Conservation (phyloP, 169 alveolate genomes). For the Plasmodium yoelii region DNA sequence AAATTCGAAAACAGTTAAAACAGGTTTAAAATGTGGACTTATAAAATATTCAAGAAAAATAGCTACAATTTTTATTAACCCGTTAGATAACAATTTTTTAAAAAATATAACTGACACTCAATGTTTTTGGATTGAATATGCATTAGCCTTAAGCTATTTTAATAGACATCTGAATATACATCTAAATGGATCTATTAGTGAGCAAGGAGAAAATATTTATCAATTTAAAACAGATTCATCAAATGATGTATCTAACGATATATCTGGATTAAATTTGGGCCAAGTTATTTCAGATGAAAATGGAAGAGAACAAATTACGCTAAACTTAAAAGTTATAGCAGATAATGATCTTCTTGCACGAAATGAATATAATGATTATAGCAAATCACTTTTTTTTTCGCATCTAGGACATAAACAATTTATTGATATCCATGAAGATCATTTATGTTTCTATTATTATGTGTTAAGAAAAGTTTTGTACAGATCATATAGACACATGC, state of each 20-base stretch:
- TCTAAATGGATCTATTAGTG: constrained; percentile 1
- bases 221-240: constrained; percentile 6
- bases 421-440: constrained; percentile 69
- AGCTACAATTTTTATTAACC: constrained; percentile 62
- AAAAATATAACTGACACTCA: constrained; percentile 72
- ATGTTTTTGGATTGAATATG: constrained; percentile 67
- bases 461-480: constrained; percentile 46
- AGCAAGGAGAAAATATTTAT: constrained; percentile 3
- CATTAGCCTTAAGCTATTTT: constrained; percentile 21
- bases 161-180: constrained; percentile 54
- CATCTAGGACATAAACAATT: constrained; percentile 71
- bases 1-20: constrained; percentile 51
- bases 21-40: constrained; percentile 61
- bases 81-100: constrained; percentile 57
- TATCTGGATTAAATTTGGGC: neutral
- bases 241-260: neutral
- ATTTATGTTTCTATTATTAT: constrained; percentile 56
- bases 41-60: constrained; percentile 60
- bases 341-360: constrained; percentile 37
- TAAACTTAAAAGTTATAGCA: constrained; percentile 26
- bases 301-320: constrained; percentile 10
- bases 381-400: constrained; percentile 27
- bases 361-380: constrained; percentile 50
- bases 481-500: constrained; percentile 48
- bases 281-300: neutral